Evolutionary conservation across 495 filamentous ascomycete genomes (phyloP).

Genomic region (Trypethelium eluteriae): DNA sequence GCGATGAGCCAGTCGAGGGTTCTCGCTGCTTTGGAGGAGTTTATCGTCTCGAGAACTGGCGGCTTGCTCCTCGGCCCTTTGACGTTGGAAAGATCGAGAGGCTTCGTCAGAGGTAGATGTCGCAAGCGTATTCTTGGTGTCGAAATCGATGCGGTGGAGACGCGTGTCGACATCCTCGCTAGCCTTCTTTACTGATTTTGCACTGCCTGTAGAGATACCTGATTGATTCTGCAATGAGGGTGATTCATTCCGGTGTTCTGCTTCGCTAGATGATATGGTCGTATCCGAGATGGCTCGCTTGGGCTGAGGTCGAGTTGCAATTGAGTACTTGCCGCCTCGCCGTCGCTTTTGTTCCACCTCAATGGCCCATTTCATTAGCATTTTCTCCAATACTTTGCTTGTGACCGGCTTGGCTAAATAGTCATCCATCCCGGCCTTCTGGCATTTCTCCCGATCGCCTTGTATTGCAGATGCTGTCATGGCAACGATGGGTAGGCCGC

Average conservation of each 20-base stretch:
- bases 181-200: too few species aligned
- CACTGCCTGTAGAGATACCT: slow-evolving; percentile 13
- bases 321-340: not conserved
- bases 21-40: slow-evolving; percentile 37
- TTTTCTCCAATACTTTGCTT: slow-evolving; percentile 59
- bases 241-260: not conserved
- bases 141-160: slow-evolving; percentile 23
- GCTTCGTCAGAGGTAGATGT: slow-evolving; percentile 28
- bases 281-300: not conserved
- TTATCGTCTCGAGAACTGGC: slow-evolving; percentile 41
- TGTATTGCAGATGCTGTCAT: slow-evolving; percentile 78
- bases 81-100: slow-evolving; percentile 26
- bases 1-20: slow-evolving; percentile 16
- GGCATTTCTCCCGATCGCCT: slow-evolving; percentile 72
- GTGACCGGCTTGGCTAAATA: slow-evolving; percentile 74
- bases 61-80: slow-evolving; percentile 43
- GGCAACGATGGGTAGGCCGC: slow-evolving; percentile 63
- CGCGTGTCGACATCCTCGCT: slow-evolving; percentile 18
- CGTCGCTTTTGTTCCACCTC: slow-evolving; percentile 29
- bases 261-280: slow-evolving; percentile 3
- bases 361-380: slow-evolving; percentile 49
- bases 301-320: not conserved
- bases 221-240: slow-evolving; percentile 1
- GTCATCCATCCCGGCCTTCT: slow-evolving; percentile 73
- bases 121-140: slow-evolving; percentile 18